Percentiles rank a stretch among this genome's conserved stretches.
Conservation (phyloP, 2,329 filamentous ascomycete species). For the Penicillium janthinellum region DNA sequence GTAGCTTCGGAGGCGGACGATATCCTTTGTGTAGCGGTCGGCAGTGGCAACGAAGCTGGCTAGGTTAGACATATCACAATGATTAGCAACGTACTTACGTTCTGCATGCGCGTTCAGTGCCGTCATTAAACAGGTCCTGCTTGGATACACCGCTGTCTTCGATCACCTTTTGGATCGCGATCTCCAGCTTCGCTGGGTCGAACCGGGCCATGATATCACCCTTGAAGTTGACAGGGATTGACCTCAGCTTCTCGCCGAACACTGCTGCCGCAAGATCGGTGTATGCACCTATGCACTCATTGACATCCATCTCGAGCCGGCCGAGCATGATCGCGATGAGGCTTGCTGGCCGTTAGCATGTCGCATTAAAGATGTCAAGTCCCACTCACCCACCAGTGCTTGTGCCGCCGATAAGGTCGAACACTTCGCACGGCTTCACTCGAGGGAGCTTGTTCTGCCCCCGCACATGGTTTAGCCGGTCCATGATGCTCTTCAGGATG, state of each 20-base stretch:
- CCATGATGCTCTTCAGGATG: slow-evolving; percentile 79
- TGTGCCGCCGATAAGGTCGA: slow-evolving; percentile 62
- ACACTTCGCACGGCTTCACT: slow-evolving; percentile 8
- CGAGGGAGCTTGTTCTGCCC: slow-evolving; percentile 66
- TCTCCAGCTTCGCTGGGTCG: background rate
- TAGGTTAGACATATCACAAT: slow-evolving; percentile 1
- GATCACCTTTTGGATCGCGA: slow-evolving; percentile 6
- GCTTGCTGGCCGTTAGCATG: slow-evolving; percentile 44
- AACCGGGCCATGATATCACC: slow-evolving; percentile 46
- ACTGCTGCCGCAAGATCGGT: slow-evolving; percentile 26
- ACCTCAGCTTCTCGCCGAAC: slow-evolving; percentile 26
- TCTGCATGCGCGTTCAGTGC: background rate
- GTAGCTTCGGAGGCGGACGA: slow-evolving; percentile 8
- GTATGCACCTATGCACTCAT: slow-evolving; percentile 38
- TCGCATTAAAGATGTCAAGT: slow-evolving; percentile 75
- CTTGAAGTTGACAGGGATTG: slow-evolving; percentile 76
- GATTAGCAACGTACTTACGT: background rate
- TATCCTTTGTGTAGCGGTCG: background rate
- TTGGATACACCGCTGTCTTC: background rate
- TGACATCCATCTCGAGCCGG: slow-evolving; percentile 38
- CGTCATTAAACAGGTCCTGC: slow-evolving; percentile 3
- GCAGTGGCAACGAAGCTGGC: slow-evolving; percentile 3
- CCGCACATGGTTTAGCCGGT: slow-evolving; percentile 2
- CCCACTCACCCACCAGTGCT: slow-evolving; percentile 34
- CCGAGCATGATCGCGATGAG: slow-evolving; percentile 44